Conservation (phyloP, 176 grass and related monocot species). For the Rhipidocladum racemiflorum region DNA sequence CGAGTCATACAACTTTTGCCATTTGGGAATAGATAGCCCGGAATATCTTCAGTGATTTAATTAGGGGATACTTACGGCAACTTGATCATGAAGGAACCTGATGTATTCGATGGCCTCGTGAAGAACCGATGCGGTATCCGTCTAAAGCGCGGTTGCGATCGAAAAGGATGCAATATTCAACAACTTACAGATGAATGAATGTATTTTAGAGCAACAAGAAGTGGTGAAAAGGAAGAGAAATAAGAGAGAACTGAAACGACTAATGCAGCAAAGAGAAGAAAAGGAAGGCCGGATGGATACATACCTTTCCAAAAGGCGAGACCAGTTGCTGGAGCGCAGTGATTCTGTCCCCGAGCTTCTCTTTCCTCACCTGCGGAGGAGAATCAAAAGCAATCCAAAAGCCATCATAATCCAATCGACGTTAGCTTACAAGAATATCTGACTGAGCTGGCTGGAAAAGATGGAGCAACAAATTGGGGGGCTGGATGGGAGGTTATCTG, state of each 20-base stretch:
- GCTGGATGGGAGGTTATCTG: background rate
- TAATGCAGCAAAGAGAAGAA: slow-evolving; percentile 18
- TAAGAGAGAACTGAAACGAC: background rate
- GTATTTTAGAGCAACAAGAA: background rate
- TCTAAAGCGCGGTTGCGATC: slow-evolving; percentile 30
- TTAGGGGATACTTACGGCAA: slow-evolving; percentile 55
- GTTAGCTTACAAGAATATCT: background rate
- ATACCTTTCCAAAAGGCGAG: slow-evolving; percentile 99
- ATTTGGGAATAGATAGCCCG: background rate
- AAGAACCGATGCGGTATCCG: slow-evolving; percentile 96
- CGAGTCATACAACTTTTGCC: background rate
- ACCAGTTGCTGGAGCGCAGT: slow-evolving; percentile 96
- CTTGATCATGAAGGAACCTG: slow-evolving; percentile 88
- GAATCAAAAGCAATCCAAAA: slow-evolving; percentile 23
- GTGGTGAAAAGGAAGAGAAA: background rate
- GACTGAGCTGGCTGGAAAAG: background rate
- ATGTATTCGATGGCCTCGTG: slow-evolving; percentile 96
- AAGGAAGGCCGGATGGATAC: slow-evolving; percentile 26
- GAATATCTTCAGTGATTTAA: background rate
- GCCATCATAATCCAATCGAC: background rate
- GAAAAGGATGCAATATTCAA: slow-evolving; percentile 8
- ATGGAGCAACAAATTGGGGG: background rate
- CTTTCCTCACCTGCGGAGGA: slow-evolving; percentile 74
- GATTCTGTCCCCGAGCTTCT: slow-evolving; percentile 99
- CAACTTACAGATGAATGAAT: background rate